Conservation (phyloP, 805 yeast genomes). For the Candida coquimbonensis region DNA sequence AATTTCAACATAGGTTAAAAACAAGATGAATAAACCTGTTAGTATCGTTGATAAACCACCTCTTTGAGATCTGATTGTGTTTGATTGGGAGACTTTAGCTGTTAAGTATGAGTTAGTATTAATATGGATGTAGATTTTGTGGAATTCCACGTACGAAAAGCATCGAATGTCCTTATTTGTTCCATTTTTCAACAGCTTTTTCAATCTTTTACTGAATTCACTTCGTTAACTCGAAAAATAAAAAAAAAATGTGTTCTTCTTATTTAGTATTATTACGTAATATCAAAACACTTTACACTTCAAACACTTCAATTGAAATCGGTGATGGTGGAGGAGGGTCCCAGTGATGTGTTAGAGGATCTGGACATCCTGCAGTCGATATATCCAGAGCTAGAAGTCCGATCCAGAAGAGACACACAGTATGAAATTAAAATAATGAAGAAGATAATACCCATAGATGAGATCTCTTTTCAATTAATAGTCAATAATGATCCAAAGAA, state of each 20-base stretch:
- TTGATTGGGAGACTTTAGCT: conserved; percentile 66
- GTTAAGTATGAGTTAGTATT: conserved; percentile 1
- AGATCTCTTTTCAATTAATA: not conserved
- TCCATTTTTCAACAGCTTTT: conserved; percentile 2
- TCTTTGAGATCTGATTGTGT: conserved; percentile 63
- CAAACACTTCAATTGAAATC: not conserved
- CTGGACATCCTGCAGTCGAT: not conserved
- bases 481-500: too few relatives aligned
- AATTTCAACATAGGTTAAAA: conserved; percentile 75
- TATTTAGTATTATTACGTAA: too few relatives aligned
- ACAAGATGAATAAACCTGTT: conserved; percentile 53
- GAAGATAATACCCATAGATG: not conserved
- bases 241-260: too few relatives aligned
- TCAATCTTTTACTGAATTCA: not conserved
- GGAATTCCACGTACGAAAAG: conserved; percentile 46
- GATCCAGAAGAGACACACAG: not conserved
- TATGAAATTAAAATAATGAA: not conserved
- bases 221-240: not conserved
- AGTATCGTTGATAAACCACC: conserved; percentile 71
- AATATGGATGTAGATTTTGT: not conserved
- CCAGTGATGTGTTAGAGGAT: not conserved
- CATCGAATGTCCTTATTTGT: conserved; percentile 52
- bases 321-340: not conserved
- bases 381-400: not conserved
- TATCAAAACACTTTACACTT: not conserved